Evolutionary conservation across 1,284 basidiomycete species (phyloP), one percentile per base, ranked within the genome.

Genomic region (Pisolithus thermaeus): DNA sequence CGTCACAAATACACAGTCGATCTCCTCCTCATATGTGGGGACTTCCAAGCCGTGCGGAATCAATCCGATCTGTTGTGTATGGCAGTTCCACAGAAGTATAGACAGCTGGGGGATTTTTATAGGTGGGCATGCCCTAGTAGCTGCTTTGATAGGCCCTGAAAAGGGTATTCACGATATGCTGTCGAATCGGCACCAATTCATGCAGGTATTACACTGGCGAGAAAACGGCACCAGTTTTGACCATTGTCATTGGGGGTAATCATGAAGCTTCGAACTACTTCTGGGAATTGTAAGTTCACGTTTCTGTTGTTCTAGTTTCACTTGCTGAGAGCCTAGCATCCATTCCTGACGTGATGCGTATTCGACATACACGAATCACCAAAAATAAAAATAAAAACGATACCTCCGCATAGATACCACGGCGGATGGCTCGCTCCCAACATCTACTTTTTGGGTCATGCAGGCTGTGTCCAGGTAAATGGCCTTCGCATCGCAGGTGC

Each of bases 181-280:
- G 25, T 27, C 7, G 25, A 27, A 27, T 27, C 20, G 25, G 30
- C 9, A 40, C 23, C 35, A 27, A 46, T 28, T 52, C 44, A 36
- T 38, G 42, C 50, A 87, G 87, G 62, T 96, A 98, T 67, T 99
- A 98, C 66, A 85, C 83, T 0, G 92, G 93, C 2, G 76, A 87
- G 61, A 84, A 79, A 59, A 72, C 65, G 7, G 96, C 96, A 0
- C 94, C 95, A 0, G 70, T 97, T 6, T 72, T 97, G 61, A 99
- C 97, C 0, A 75, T 99, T 30, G 84, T 98, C 48, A 97, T 99
- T 61, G 97, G 97, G 20, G 97, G 97, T 5, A 99, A 99, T 65
- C 96, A 99, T 66, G 96, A 99, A 70, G 93, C 93, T 4, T 95
- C 92, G 50, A 97, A 94, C 63, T 97, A 98, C 67, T 80, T 99